Evolutionary conservation across 192 early-diverging fungal species (phyloP), one percentile per base, ranked within the genome.

Genomic region (Backusella parvicylindrica): DNA sequence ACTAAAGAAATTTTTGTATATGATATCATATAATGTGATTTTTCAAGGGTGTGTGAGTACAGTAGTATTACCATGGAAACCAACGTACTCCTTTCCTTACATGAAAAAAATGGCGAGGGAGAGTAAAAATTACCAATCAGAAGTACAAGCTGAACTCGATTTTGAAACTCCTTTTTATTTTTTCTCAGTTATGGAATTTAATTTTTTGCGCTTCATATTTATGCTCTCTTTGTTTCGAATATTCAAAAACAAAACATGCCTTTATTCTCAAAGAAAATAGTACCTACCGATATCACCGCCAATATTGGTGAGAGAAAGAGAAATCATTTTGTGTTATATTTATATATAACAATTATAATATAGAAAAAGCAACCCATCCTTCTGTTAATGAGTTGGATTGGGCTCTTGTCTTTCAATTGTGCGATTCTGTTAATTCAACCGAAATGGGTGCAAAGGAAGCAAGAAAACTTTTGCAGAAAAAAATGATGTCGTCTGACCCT

Each of bases 371-470:
- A 28, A 78, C 76, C 16, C 40, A 64, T 47, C 71, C 75, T 23
- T 43, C 49, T 28, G 36, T 67, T 13, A 70, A 63, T 30, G 81
- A 79, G 23, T 47, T 78, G 38, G 81, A 82, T 64, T 82, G 81
- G 81, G 60, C 74, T 23, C 43, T 82, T 31, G 65, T 78, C 18
- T 73, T 79, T 66, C 63, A 76, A 36, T 67, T 82, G 15, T 78
- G 81, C 41, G 71, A 82, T 49, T 56, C 68, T 6, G 56, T 82
- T 16, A 76, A 78, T 26, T 68, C 43, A 1, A 64, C 77, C 31
- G 81, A 79, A 9, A 64, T 79, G 49, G 81, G 81, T 12, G 81
- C 77, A 16, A 82, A 82, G 70, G 81, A 82, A 64, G 81, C 81
- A 21, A 68, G 81, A 40, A 82, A 82, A 35, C 64, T 79, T 5